Base-by-base conservation (phyloP, 1,284 basidiomycete genomes). In the Austropuccinia psidii region DNA sequence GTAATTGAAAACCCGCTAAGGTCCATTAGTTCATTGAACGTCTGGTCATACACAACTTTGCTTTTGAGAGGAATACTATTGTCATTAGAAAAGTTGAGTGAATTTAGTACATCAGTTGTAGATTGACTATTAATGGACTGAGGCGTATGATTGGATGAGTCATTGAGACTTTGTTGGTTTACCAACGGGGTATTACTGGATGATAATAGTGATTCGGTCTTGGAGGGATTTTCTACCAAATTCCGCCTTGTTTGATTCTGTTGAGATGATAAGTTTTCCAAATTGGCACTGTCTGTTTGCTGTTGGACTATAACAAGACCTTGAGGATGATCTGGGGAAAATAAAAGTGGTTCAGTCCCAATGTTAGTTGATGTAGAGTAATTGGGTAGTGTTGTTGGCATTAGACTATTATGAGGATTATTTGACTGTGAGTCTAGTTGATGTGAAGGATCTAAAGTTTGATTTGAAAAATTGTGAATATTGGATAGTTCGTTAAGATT, bases 21-120 rank as follows among this genome's bases (percentile, higher is more conserved):
- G 45, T 70, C 68, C 68, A 70, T 61, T 37, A 70, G 68, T 19
- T 70, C 68, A 17, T 49, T 61, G 55, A 60, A 60, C 0, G 68
- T 41, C 19, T 19, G 27, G 3, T 70, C 68, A 13, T 50, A 41
- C 49, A n/a, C 29, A 7, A 50, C 8, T 29, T 4, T 21, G 27
- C 37, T 49, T 27, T 45, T 2, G 61, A n/a, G n/a, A 43, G 0
- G 61, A 31, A 33, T n/a, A 45, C 41, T 45, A 11, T 11, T 11
- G 41, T 11, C 41, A 11, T n/a, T n/a, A 45, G 11, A 45, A 11
- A 11, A 45, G 41, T n/a, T n/a, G n/a, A n/a, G 41, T n/a, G 41
- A 45, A 11, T n/a, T 45, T 45, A n/a, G n/a, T 45, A n/a, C 41
- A 11, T 45, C 11, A n/a, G 11, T 45, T 11, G n/a, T 45, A 11